Percentiles rank a stretch among this genome's conserved stretches.
Conservation (phyloP, 345 rosid species). For the Populus nigra region DNA sequence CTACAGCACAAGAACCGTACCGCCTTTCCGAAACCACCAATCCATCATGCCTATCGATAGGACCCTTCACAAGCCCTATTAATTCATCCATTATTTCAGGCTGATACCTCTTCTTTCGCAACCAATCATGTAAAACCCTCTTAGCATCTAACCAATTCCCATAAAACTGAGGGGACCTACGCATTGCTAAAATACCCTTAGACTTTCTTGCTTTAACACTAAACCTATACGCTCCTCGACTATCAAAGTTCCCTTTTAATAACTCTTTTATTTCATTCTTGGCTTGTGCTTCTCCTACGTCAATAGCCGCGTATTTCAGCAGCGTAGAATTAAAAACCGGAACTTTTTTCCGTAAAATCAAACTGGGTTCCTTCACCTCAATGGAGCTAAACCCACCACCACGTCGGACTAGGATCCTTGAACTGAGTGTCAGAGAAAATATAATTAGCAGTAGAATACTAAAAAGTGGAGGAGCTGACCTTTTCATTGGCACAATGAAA, state of each 20-base stretch:
- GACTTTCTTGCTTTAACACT: conserved; percentile 20
- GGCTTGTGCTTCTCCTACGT: conserved; percentile 52
- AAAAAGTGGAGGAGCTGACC: conserved; percentile 62
- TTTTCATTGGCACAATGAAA: conserved; percentile 48
- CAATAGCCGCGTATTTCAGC: conserved; percentile 63
- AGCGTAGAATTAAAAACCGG: conserved; percentile 61
- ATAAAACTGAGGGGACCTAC: conserved; percentile 58
- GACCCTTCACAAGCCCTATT: conserved; percentile 52
- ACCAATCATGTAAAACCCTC: conserved; percentile 59
- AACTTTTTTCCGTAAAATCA: background rate
- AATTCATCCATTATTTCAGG: conserved; percentile 64
- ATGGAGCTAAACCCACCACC: conserved; percentile 37
- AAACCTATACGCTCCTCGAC: conserved; percentile 43
- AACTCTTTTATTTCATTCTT: conserved; percentile 62
- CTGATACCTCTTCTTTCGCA: conserved; percentile 50
- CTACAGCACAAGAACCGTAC: conserved; percentile 81
- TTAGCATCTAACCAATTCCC: conserved; percentile 72
- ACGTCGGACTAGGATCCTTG: conserved; percentile 42
- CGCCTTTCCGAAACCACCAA: conserved; percentile 30
- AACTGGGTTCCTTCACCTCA: conserved; percentile 26
- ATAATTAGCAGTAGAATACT: conserved; percentile 52
- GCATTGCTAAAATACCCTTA: conserved; percentile 31
- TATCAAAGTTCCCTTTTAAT: conserved; percentile 52
- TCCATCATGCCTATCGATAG: conserved; percentile 50
- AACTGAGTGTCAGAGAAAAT: conserved; percentile 53